These are phyloP conservation scores for Auricularia heimuer DNA, from an alignment of 768 basidiomycete genomes.

Conservation along the genomic window DNA sequence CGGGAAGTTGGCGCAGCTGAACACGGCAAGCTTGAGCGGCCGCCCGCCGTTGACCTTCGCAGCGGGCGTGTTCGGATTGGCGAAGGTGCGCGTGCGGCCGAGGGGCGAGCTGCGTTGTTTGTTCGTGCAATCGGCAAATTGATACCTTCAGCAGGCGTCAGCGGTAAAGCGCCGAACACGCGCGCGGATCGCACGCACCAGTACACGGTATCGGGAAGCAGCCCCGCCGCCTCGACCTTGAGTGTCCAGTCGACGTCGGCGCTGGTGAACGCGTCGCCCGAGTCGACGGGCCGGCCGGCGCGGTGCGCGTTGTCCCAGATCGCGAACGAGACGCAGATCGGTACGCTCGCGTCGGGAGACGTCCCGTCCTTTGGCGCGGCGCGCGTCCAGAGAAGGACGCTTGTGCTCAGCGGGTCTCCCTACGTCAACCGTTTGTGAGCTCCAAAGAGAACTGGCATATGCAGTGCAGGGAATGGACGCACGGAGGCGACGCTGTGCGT, in stretches of 20 bases:
- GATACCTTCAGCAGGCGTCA: background rate
- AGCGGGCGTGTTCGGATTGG: conserved; percentile 10
- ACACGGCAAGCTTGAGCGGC: conserved; percentile 15
- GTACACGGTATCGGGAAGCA: conserved; percentile 9
- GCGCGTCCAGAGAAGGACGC: conserved; percentile 17
- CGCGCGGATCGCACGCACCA: background rate
- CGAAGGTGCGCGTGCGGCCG: conserved; percentile 17
- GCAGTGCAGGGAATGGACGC: background rate
- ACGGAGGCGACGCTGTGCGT: conserved; percentile 16
- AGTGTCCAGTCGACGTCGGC: conserved; percentile 17
- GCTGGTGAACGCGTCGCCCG: conserved; percentile 14
- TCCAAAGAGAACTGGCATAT: background rate
- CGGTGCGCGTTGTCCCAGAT: background rate
- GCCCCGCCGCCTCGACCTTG: conserved; percentile 17
- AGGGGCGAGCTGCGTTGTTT: conserved; percentile 12
- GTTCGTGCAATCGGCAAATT: conserved; percentile 17
- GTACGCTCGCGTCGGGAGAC: conserved; percentile 6
- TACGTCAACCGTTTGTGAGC: background rate
- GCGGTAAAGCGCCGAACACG: background rate
- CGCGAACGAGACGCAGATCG: conserved; percentile 10
- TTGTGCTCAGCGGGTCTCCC: conserved; percentile 16
- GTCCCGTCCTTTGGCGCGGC: conserved; percentile 5
- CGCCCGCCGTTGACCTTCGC: conserved; percentile 7
- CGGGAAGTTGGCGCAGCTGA: conserved; percentile 17
- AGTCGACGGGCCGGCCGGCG: conserved; percentile 5